Evolutionary conservation across 2,329 filamentous ascomycete species (phyloP).

Genomic region (Neonectria magnoliae): DNA sequence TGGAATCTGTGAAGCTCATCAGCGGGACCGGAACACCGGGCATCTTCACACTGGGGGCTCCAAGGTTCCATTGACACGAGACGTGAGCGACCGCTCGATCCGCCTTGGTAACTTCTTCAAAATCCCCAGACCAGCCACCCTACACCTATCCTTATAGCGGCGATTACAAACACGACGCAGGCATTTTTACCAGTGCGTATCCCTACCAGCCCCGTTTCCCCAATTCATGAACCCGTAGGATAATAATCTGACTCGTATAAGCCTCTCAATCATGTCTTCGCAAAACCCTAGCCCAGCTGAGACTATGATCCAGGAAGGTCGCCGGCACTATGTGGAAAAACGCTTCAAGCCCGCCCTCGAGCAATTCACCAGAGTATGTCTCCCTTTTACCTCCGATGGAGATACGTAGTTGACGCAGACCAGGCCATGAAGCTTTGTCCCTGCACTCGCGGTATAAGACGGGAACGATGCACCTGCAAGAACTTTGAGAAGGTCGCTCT

Average conservation of each 20-base stretch:
- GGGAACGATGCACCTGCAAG: constrained; percentile 53
- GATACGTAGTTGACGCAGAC: constrained; percentile 8
- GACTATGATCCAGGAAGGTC: constrained; percentile 46
- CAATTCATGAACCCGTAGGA: neutral
- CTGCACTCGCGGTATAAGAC: constrained; percentile 47
- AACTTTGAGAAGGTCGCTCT: constrained; percentile 49
- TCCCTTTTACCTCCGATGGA: neutral
- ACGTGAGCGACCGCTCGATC: neutral
- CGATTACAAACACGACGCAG: neutral
- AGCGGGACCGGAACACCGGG: neutral
- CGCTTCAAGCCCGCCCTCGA: constrained; percentile 50
- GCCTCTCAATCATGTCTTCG: constrained; percentile 26
- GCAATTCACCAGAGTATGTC: constrained; percentile 49
- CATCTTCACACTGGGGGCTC: neutral
- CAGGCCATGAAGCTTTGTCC: constrained; percentile 51
- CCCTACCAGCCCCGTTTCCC: neutral
- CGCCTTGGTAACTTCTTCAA: neutral
- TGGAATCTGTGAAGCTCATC: neutral
- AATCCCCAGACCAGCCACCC: neutral
- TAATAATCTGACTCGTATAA: neutral
- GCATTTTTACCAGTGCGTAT: neutral
- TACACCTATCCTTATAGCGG: neutral
- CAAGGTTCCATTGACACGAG: too few relatives aligned
- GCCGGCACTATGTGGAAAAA: constrained; percentile 46
- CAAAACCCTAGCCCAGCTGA: constrained; percentile 35